Evolutionary conservation across 805 yeast genomes (phyloP), one percentile per base, ranked within the genome.

Genomic region (Candida pseudoglaebosa): DNA sequence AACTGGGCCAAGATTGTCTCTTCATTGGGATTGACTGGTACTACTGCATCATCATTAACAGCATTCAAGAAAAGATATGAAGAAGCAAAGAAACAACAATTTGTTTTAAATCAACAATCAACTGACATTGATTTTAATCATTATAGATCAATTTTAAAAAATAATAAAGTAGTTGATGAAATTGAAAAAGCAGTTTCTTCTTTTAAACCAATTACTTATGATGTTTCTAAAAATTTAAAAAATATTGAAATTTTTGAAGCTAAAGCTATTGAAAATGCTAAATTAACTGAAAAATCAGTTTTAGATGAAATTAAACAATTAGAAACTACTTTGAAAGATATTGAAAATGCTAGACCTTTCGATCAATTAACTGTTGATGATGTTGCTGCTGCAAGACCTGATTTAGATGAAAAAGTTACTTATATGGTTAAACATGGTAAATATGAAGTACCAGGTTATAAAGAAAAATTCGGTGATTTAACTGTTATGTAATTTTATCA

Each of bases 1-100:
- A 95, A 93, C 78, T 93, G 98, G 97, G 81, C 93, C 59, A 83
- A 84, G 71, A 81, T 93, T 62, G 78, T 86, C 62, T 71, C 90
- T 52, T 80, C 89, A 52, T 77, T 93, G 61, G 96, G 96, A 44
- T 77, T 93, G 61, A 80, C 96, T 45, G 99, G 99, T 47, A 71
- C 82, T 60, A 93, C 99, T 46, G 95, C 96, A 44, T 61, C 85
- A 38, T 79, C 95, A 32, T 74, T 93, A 64, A 79, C 93, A 38
- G 78, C 95, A 21, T 93, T 93, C 84, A 90, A 90, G 73, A 91
- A 93, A 86, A 87, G 99, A 79, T 84, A 89, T 68, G 99, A 93
- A 60, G 98, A 93, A 65, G 98, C 98, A 53, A 84, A 89, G 75
- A 83, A 87, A 72, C 77, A 76, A 56, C 71, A 86, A 54, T 70